These are phyloP conservation scores for Penicillium sp. DNA, from an alignment of 2,329 filamentous ascomycete species.

Conservation along the genomic window DNA sequence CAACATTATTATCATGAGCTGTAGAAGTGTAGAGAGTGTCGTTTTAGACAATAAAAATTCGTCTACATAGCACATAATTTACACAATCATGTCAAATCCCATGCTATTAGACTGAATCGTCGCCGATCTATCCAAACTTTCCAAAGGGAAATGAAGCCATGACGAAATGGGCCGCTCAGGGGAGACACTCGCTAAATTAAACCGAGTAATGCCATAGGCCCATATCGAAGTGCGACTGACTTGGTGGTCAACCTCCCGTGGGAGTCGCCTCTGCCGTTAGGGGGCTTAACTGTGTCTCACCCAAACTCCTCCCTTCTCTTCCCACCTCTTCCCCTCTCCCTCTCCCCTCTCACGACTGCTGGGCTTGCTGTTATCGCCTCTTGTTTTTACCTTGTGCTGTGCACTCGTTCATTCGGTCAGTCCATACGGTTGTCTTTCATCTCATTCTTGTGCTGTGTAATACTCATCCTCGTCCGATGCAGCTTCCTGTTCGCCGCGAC, in stretches of 20 bases:
- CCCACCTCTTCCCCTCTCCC: neutral
- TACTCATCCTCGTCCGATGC: slow-evolving; percentile 1
- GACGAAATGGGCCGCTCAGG: neutral
- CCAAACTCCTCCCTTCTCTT: slow-evolving; percentile 4
- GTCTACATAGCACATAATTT: neutral
- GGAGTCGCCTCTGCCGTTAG: neutral
- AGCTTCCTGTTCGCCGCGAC: slow-evolving; percentile 19
- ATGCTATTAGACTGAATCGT: neutral
- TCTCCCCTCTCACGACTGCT: slow-evolving; percentile 1
- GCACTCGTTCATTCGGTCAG: slow-evolving; percentile 23
- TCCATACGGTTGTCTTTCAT: neutral
- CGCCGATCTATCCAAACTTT: neutral
- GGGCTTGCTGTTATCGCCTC: slow-evolving; percentile 1
- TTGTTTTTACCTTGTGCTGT: slow-evolving; percentile 22
- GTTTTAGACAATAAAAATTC: neutral
- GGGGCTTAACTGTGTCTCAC: slow-evolving; percentile 1
- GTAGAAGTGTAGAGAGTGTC: too few relatives aligned
- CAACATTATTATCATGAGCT: too few relatives aligned
- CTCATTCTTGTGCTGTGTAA: neutral
- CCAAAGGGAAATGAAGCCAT: neutral
- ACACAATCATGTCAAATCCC: neutral
- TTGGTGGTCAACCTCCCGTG: neutral
- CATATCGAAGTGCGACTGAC: neutral
- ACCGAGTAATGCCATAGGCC: too few relatives aligned
- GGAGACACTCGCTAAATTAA: neutral